Percentiles rank a stretch among this genome's conserved stretches.
Evolutionary conservation across 495 filamentous ascomycete genomes (phyloP).

Genomic region (Acidiella bohemica): DNA sequence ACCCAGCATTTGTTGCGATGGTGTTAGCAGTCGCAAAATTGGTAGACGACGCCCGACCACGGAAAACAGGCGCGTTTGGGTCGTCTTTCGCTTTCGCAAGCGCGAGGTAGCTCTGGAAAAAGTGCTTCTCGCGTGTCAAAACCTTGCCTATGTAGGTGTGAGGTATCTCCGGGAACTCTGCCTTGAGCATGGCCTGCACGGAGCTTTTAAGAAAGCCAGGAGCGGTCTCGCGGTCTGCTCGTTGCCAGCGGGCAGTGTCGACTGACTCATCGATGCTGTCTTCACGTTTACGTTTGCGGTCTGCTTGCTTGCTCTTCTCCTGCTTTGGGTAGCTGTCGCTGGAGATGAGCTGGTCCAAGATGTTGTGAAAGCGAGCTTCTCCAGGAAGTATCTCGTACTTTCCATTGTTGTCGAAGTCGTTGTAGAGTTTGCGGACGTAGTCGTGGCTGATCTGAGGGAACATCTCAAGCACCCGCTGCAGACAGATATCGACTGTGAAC

Average conservation of each 20-base stretch:
- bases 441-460: constrained; percentile 28
- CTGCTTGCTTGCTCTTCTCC: constrained; percentile 13
- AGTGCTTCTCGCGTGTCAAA: constrained; percentile 28
- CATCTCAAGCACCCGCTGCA: constrained; percentile 26
- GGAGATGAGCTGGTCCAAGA: constrained; percentile 21
- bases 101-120: constrained; percentile 34
- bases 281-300: constrained; percentile 23
- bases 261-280: constrained; percentile 14
- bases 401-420: constrained; percentile 6
- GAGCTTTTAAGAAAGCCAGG: constrained; percentile 2
- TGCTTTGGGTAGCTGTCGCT: constrained; percentile 24
- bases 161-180: constrained; percentile 37
- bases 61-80: background rate
- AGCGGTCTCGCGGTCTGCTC: constrained; percentile 1
- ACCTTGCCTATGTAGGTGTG: constrained; percentile 34
- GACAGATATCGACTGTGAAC: constrained; percentile 19
- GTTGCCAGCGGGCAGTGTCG: constrained; percentile 9
- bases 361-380: constrained; percentile 8
- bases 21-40: constrained; percentile 6
- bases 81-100: constrained; percentile 22
- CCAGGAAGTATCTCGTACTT: constrained; percentile 3
- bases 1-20: constrained; percentile 5
- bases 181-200: constrained; percentile 27
- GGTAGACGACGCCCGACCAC: constrained; percentile 3
- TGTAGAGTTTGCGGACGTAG: constrained; percentile 22